Conservation (phyloP, 257 asterid genomes). For the Forsythia viridissima region DNA sequence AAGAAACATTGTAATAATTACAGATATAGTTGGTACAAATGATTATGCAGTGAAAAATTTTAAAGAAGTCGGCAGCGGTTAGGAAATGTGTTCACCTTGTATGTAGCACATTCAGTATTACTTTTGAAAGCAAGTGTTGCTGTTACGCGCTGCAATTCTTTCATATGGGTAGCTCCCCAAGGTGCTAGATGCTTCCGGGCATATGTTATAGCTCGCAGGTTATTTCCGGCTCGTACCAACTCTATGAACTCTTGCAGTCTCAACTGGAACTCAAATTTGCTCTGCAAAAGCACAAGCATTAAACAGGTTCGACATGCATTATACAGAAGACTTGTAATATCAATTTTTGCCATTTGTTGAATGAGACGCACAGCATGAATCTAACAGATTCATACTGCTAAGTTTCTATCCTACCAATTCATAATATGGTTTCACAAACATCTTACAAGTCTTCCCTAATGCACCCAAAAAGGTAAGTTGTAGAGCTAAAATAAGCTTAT, state of each 20-base stretch:
- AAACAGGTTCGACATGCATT: neutral
- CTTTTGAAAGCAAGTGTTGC: slow-evolving; percentile 93
- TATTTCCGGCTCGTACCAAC: slow-evolving; percentile 77
- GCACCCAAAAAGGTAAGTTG: neutral
- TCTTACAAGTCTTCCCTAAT: slow-evolving; percentile 4
- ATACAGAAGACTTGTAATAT: neutral
- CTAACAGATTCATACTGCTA: neutral
- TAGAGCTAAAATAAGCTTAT: slow-evolving; percentile 6
- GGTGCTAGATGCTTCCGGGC: slow-evolving; percentile 89
- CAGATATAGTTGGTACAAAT: slow-evolving; percentile 6
- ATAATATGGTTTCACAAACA: neutral
- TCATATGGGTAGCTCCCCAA: slow-evolving; percentile 94
- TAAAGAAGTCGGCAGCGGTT: neutral
- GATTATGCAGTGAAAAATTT: slow-evolving; percentile 7
- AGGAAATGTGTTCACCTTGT: slow-evolving; percentile 60
- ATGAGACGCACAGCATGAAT: too few relatives aligned
- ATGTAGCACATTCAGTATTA: slow-evolving; percentile 73
- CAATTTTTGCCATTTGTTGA: neutral
- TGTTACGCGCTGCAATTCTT: slow-evolving; percentile 89
- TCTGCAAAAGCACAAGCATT: slow-evolving; percentile 54
- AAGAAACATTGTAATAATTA: slow-evolving; percentile 14
- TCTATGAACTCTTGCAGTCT: slow-evolving; percentile 95
- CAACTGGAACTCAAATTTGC: slow-evolving; percentile 95
- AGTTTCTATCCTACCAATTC: slow-evolving; percentile 8
- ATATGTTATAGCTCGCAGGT: slow-evolving; percentile 78